Evolutionary conservation across 2,329 filamentous ascomycete genomes (phyloP), one percentile per base, ranked within the genome.

Genomic region (Arthrobotrys megalospora): DNA sequence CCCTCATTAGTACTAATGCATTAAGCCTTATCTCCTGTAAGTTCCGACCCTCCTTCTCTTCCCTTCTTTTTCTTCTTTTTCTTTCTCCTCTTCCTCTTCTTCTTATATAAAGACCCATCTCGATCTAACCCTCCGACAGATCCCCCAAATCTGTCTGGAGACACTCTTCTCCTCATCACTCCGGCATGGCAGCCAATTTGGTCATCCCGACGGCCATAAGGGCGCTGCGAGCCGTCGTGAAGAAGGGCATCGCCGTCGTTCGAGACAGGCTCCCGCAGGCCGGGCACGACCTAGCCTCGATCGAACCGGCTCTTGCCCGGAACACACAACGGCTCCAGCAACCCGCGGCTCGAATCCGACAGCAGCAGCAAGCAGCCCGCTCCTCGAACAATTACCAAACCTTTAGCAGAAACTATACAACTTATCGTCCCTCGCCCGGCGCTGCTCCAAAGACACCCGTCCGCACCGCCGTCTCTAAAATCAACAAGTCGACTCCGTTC

Each of bases 401-500:
- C 3, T 85, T 86, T 50, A 82, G 87, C 64, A 83, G 85, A 81
- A 69, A 85, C 81, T 76, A 81, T 82, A 72, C 86, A 84, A 82
- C 81, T 63, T 82, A 55, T 38, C 66, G 55, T 7, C 48, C 53
- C 47, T 67, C 80, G 5, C 67, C 84, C 14, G 83, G 84, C 34
- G 86, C 88, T 62, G 86, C 87, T 55, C 83, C 87, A 28, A 85
- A 87, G 0, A 88, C 88, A 63, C 88, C 88, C 38, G 86, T 86
- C 86, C 86, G 3, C 87, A 90, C 68, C 87, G 87, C 88, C 19
- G 86, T 91, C 70, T 87, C 87, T 36, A 89, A 90, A 79, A 88
- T 92, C 75, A 90, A 93, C 14, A 90, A 90, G 32, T 90, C 92
- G 63, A 91, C 94, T 34, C 95, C 95, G 0, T 98, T 98, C 84